Evolutionary conservation across 371 early-diverging fungal genomes (phyloP).

Genomic region (Capillidium heterosporum): DNA sequence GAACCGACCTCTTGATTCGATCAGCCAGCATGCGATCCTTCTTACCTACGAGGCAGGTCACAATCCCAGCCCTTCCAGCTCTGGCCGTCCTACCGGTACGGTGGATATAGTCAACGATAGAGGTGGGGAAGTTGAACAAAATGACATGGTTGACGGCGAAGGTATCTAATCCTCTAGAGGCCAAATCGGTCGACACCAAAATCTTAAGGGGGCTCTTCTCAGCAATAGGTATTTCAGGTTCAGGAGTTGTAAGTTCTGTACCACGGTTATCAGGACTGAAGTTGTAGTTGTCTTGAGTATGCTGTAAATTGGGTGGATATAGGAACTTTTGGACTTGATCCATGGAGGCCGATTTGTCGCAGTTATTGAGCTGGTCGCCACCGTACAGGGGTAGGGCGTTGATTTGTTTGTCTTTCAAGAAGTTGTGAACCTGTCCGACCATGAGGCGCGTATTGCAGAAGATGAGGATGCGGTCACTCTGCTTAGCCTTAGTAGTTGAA

Average conservation of each 20-base stretch:
- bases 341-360: constrained; percentile 2
- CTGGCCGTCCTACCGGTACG: constrained; percentile 93
- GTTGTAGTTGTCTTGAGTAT: background rate
- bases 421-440: constrained; percentile 35
- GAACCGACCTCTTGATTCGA: constrained; percentile 48
- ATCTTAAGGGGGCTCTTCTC: constrained; percentile 19
- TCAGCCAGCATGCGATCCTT: constrained; percentile 62
- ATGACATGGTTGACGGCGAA: constrained; percentile 80
- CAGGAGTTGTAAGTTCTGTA: constrained; percentile 1
- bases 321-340: background rate
- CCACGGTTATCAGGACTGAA: background rate
- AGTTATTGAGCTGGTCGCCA: constrained; percentile 15
- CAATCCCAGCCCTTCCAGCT: constrained; percentile 67
- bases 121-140: constrained; percentile 86
- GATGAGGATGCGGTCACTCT: constrained; percentile 34
- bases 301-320: background rate
- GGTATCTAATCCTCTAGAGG: constrained; percentile 87
- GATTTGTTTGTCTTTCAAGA: constrained; percentile 34
- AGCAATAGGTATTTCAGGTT: constrained; percentile 3
- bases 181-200: constrained; percentile 87
- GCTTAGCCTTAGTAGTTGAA: constrained; percentile 21
- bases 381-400: constrained; percentile 34
- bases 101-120: constrained; percentile 85
- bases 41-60: constrained; percentile 59
- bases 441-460: constrained; percentile 72